Base-by-base conservation (phyloP, 305 asterid genomes). In the Nicotiana rustica region DNA sequence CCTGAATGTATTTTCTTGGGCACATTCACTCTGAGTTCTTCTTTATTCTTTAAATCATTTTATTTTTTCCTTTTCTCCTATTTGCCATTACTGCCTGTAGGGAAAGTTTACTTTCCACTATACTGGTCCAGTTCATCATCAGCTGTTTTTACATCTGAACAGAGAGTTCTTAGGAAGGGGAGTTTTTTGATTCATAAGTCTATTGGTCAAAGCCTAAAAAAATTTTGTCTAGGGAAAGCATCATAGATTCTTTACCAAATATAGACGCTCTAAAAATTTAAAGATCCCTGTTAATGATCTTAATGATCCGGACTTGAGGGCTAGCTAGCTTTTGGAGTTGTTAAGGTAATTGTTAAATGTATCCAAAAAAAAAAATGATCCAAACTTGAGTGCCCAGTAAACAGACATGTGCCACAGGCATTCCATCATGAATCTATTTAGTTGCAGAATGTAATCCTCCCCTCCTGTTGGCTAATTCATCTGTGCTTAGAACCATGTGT, bases 1-100 rank as follows among this genome's bases (percentile, higher is more conserved):
- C 95, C 97, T 83, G 98, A 95, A 89, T 95, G 98, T 95, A 93
- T 65, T 92, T 78, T 83, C 86, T 86, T 6, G 10, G 56, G n/a
- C 52, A 76, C n/a, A 76, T 29, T 62, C 66, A 17, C 49, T 76
- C 67, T 76, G 47, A 75, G 80, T 52, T 84, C 67, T 75, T 75
- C 49, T 64, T 85, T 81, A 82, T 86, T 75, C 19, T 67, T 70
- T 81, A 62, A 66, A 70, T 82, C 47, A 29, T 71, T 79, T 79
- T 56, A 33, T 33, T 44, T 75, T 65, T 84, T 77, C 52, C 59
- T 19, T 61, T 55, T 80, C 57, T 79, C 62, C 31, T 75, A 75
- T 56, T 55, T 55, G 57, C 80, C 4, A 8, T 56, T 56, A 76
- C 52, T 76, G 5, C 67, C 67, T 17, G 35, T 29, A 76, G 52